Evolutionary conservation across 768 basidiomycete species (phyloP), one percentile per base, ranked within the genome.

Genomic region (Phaeotremella skinneri): DNA sequence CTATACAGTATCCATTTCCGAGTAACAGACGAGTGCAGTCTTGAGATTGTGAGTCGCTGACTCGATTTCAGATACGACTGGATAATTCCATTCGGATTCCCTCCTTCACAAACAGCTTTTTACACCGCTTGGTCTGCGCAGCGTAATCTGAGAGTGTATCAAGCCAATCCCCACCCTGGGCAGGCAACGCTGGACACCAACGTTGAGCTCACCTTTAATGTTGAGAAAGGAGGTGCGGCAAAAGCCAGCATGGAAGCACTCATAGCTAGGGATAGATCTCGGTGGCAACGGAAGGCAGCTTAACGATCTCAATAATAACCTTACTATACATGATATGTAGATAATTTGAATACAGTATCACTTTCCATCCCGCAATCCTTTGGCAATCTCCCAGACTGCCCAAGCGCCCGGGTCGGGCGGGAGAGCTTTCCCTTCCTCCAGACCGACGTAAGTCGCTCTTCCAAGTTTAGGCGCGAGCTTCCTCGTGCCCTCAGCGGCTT

Each of bases 361-460:
- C n/a, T n/a, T n/a, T n/a, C n/a, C n/a, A n/a, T n/a, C n/a, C n/a
- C n/a, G n/a, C 37, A 39, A 39, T 9, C 37, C 37, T n/a, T n/a
- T 39, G 37, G 37, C 37, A 39, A 39, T 39, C 37, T 39, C 37
- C 37, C 37, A 39, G n/a, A 92, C 84, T 34, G 89, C 90, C 87
- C 89, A 90, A 30, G 91, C 91, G n/a, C 91, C 91, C 0, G 90
- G 90, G 78, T 93, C 90, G 0, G 89, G 80, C 55, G 91, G 77
- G 63, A 83, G 78, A 31, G 82, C 81, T 57, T 85, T 86, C 4
- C 61, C 34, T 29, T 68, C 55, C 32, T 66, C 68, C 49, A 64
- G 58, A n/a, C 64, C 68, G 29, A 92, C 83, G 76, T 93, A 93
- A 2, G 87, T 87, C 67, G 88, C 90, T 62, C 91, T 80, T 2